Conservation (phyloP, 2,329 filamentous ascomycete species). For the Hypoxylon sp. region DNA sequence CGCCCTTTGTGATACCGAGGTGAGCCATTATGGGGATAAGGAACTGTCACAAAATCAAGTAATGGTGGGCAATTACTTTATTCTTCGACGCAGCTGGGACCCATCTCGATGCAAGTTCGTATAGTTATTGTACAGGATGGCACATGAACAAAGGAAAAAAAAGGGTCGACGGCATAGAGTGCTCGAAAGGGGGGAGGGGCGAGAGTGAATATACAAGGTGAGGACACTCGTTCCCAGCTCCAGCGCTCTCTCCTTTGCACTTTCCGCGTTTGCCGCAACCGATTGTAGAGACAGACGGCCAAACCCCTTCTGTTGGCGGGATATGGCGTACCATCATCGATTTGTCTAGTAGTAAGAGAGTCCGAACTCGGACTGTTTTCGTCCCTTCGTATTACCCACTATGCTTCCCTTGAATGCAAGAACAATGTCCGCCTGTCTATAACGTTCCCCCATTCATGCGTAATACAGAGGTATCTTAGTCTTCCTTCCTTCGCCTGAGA, state of each 20-base stretch:
- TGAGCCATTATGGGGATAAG: background rate
- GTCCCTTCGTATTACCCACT: constrained; percentile 44
- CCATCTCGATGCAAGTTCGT: constrained; percentile 46
- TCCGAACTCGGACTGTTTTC: constrained; percentile 38
- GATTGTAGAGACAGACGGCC: constrained; percentile 15
- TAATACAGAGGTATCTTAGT: constrained; percentile 45
- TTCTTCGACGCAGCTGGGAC: constrained; percentile 34
- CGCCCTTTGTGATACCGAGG: constrained; percentile 9
- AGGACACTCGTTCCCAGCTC: constrained; percentile 36
- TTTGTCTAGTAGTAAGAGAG: constrained; percentile 34
- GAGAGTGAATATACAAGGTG: constrained; percentile 50
- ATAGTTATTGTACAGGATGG: constrained; percentile 53
- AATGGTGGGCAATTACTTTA: constrained; percentile 43
- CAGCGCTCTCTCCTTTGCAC: constrained; percentile 27
- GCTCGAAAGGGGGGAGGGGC: constrained; percentile 45
- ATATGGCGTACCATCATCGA: constrained; percentile 21
- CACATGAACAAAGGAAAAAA: constrained; percentile 48
- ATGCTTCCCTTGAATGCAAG: constrained; percentile 41
- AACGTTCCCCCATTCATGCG: constrained; percentile 44
- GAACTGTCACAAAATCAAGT: constrained; percentile 4
- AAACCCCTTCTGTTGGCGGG: constrained; percentile 15
- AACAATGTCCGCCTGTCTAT: constrained; percentile 45
- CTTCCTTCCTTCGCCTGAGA: constrained; percentile 28
- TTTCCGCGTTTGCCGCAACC: constrained; percentile 33
- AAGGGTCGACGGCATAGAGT: constrained; percentile 47